Conservation (phyloP, 495 filamentous ascomycete species). For the Tetracladium setigerum region DNA sequence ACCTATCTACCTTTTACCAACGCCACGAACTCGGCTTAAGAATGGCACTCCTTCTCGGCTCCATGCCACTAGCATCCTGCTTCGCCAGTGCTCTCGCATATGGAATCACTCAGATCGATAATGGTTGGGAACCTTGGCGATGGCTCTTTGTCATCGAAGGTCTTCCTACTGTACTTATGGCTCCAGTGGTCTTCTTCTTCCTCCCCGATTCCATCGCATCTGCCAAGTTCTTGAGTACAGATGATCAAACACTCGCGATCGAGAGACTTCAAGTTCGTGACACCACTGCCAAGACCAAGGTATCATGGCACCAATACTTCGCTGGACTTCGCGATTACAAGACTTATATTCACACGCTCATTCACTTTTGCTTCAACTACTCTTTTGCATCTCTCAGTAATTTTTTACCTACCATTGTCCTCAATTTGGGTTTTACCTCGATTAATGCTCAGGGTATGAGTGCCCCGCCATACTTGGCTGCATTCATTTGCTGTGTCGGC, state of each 20-base stretch:
- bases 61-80: constrained; percentile 70
- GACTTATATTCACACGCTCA: constrained; percentile 56
- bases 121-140: constrained; percentile 60
- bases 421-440: constrained; percentile 62
- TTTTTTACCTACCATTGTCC: constrained; percentile 73
- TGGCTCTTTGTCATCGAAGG: constrained; percentile 75
- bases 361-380: constrained; percentile 46
- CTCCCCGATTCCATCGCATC: constrained; percentile 65
- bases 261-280: constrained; percentile 54
- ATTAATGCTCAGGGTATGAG: constrained; percentile 66
- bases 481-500: constrained; percentile 58
- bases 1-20: constrained; percentile 77
- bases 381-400: constrained; percentile 74
- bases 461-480: constrained; percentile 67
- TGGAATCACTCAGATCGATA: constrained; percentile 57
- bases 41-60: constrained; percentile 66
- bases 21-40: constrained; percentile 70
- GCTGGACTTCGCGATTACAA: constrained; percentile 51
- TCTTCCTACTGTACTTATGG: constrained; percentile 59
- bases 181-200: constrained; percentile 57
- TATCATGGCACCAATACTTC: constrained; percentile 44
- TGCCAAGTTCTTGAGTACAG: constrained; percentile 58
- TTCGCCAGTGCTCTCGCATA: constrained; percentile 79
- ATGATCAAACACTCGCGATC: constrained; percentile 65
- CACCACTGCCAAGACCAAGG: constrained; percentile 32